Evolutionary conservation across 371 early-diverging fungal genomes (phyloP).

Genomic region (Quaeritorhiza haematococci): DNA sequence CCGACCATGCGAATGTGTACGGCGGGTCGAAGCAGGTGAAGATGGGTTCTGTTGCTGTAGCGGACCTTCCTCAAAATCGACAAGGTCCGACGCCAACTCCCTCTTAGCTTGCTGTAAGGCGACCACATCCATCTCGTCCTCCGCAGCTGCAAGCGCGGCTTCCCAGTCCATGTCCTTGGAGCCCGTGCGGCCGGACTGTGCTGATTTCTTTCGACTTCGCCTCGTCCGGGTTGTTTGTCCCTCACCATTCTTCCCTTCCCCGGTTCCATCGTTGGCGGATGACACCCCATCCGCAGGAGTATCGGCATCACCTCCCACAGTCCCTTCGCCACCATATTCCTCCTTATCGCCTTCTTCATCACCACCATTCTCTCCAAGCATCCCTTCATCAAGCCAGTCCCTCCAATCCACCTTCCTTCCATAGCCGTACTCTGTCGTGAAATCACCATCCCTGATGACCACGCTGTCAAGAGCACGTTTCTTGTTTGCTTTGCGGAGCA

Average conservation of each 20-base stretch:
- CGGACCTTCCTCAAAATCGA: slow-evolving; percentile 60
- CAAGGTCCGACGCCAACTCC: slow-evolving; percentile 51
- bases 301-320: not conserved
- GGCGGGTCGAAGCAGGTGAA: no score
- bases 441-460: slow-evolving; percentile 78
- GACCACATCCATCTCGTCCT: slow-evolving; percentile 65
- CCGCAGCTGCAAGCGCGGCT: slow-evolving; percentile 61
- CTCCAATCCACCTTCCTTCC: slow-evolving; percentile 66
- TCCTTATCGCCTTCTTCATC: slow-evolving; percentile 24
- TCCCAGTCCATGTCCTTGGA: slow-evolving; percentile 44
- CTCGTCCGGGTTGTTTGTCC: no score
- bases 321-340: slow-evolving; percentile 6
- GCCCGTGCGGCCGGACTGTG: no score
- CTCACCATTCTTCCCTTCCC: no score
- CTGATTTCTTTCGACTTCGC: no score
- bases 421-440: slow-evolving; percentile 61
- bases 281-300: no score
- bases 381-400: slow-evolving; percentile 46
- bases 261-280: no score
- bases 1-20: no score
- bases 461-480: slow-evolving; percentile 84
- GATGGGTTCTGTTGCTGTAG: no score
- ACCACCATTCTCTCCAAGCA: slow-evolving; percentile 46
- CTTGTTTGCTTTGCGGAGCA: slow-evolving; percentile 71
- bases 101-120: slow-evolving; percentile 62